Base-by-base conservation (phyloP, 345 rosid species). In the Eucalyptus erythrocorys region DNA sequence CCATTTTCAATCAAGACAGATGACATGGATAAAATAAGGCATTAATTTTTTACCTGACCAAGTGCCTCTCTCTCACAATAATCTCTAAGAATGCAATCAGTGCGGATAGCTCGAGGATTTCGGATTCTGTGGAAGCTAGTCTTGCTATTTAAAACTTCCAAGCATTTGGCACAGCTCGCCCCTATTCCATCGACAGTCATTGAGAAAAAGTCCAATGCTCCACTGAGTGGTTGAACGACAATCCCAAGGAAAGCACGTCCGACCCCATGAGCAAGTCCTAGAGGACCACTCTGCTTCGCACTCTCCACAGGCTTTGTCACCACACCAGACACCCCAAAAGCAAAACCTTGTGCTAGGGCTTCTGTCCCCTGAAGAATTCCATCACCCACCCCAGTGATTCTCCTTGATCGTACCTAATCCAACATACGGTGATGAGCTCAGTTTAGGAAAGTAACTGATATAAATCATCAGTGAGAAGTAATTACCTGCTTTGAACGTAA, bases 281-380 rank as follows among this genome's bases (percentile, higher is more conserved):
- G 89, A 79, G 95, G 88, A 90, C 99, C 99, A 92, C 95, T 92
- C 93, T 97, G 92, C 90, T 98, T 93, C 64, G 98, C 99, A 93
- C 97, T 98, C 94, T 97, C 98, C 91, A 98, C 91, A 51, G 99
- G 99, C 90, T 98, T 98, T 45, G 90, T 98, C 92, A 98, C 95
- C 87, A 97, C 98, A 93, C 99, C 99, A 90, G 99, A 95, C 53
- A 98, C 96, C 91, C 99, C 99, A 91, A 98, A 98, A 90, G 98
- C 99, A 93, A 98, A 90, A 92, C 99, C 99, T 91, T 98, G 99
- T 45, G 99, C 99, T 86, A 98, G 92, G 91, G 99, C 99, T 94
- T 98, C 99, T 71, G 99, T 95, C 89, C 99, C 99, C 95, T 94
- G 98, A 90, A 98, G 91, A 88, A 98, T 89, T 89, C 97, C 99